Percentiles rank a stretch among this genome's conserved stretches.
Conservation (phyloP, 1,139 yeast genomes). For the Torulaspora globosa region DNA sequence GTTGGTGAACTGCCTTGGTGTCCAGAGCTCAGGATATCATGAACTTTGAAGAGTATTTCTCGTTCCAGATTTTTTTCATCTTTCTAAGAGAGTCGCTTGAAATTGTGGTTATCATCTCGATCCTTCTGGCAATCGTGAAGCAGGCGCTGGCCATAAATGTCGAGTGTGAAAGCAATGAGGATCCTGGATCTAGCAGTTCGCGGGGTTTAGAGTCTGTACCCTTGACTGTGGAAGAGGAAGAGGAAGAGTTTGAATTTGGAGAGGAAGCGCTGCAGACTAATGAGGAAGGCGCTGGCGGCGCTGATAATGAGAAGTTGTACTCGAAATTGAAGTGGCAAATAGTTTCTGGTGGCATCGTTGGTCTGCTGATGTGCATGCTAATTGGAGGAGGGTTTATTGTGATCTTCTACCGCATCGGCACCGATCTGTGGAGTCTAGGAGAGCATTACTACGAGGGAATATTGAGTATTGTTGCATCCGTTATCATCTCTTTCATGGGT, state of each 20-base stretch:
- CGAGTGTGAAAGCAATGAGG: conserved; percentile 11
- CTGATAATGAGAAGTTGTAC: conserved; percentile 42
- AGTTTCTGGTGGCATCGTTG: conserved; percentile 71
- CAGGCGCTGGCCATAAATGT: conserved; percentile 45
- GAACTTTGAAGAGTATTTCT: conserved; percentile 38
- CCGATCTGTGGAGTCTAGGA: conserved; percentile 77
- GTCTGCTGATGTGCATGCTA: conserved; percentile 67
- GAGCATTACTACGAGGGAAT: conserved; percentile 96
- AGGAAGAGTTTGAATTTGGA: conserved; percentile 22
- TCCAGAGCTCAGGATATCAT: conserved; percentile 6
- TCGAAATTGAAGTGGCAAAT: conserved; percentile 66
- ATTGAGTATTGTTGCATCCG: conserved; percentile 75
- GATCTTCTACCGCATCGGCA: conserved; percentile 71
- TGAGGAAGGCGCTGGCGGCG: conserved; percentile 8
- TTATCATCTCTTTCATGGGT: conserved; percentile 85
- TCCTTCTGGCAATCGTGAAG: conserved; percentile 80
- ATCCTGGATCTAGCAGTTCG: background rate
- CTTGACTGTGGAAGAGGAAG: conserved; percentile 32
- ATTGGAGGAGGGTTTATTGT: conserved; percentile 86
- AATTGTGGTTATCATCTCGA: conserved; percentile 86
- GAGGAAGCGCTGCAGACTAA: conserved; percentile 3
- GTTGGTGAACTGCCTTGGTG: background rate
- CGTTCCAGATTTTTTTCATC: conserved; percentile 64
- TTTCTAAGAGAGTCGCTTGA: conserved; percentile 88
- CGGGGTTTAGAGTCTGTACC: conserved; percentile 8